These are phyloP conservation scores for Sanghuangporus sanghuang DNA, from an alignment of 1,284 basidiomycete genomes.

Conservation along the genomic window DNA sequence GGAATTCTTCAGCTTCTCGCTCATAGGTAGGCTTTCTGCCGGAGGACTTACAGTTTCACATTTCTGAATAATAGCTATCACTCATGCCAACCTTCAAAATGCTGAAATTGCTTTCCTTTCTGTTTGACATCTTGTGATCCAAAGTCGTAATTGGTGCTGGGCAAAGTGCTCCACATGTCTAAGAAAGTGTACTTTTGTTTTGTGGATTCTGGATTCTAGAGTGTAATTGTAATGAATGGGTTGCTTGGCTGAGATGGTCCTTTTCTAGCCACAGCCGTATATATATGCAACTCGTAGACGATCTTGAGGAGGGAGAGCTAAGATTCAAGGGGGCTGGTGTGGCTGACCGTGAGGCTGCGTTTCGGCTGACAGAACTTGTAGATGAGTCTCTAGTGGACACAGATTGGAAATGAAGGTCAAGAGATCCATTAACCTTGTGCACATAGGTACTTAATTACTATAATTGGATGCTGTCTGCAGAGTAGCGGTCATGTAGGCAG, in stretches of 20 bases:
- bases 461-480: too few relatives aligned
- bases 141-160: slow-evolving; percentile 18
- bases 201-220: slow-evolving; percentile 31
- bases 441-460: background rate
- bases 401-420: background rate
- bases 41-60: too few relatives aligned
- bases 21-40: too few relatives aligned
- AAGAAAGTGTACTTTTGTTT: slow-evolving; percentile 29
- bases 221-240: too few relatives aligned
- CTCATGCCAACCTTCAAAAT: slow-evolving; percentile 22
- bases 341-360: background rate
- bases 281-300: too few relatives aligned
- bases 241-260: slow-evolving; percentile 23
- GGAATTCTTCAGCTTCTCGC: too few relatives aligned
- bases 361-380: background rate
- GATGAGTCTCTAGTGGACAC: background rate
- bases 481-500: too few relatives aligned
- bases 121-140: slow-evolving; percentile 25
- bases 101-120: slow-evolving; percentile 34
- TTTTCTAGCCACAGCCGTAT: too few relatives aligned
- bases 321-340: background rate
- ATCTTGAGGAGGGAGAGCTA: background rate
- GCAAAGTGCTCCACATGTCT: slow-evolving; percentile 32
- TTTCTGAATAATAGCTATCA: too few relatives aligned
- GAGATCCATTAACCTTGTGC: background rate